phyloP scores from a whole-genome alignment of 305 asterid genomes.

The Fraxinus latifolia region DNA sequence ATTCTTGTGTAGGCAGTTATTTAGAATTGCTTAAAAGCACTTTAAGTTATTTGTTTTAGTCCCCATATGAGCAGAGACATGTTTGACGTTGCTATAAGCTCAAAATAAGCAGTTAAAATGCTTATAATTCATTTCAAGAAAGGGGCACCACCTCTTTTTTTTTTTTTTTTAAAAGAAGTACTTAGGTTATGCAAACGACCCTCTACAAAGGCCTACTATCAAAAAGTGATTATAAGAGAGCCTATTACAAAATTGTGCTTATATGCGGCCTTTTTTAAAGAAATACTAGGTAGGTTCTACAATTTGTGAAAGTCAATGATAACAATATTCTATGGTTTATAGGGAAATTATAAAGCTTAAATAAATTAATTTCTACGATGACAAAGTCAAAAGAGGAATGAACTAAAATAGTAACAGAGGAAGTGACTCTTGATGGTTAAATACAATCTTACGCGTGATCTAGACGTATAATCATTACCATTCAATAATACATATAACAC shows the following conservation, averaged over 20 bases:
- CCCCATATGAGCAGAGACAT: not conserved
- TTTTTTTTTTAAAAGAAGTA: not conserved
- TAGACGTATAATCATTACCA: not conserved
- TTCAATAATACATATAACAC: constrained; percentile 2
- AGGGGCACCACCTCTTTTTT: not conserved
- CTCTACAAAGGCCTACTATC: not conserved
- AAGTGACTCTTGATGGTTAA: not conserved
- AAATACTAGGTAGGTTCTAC: not conserved
- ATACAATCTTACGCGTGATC: not conserved
- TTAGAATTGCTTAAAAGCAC: not conserved
- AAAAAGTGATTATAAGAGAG: not conserved
- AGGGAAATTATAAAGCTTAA: not conserved
- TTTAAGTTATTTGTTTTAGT: not conserved
- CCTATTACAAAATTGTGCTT: not conserved
- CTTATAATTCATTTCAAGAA: not conserved
- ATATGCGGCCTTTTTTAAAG: not conserved
- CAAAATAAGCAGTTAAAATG: constrained; percentile 5
- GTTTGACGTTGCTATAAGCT: constrained; percentile 7
- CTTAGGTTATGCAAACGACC: not conserved
- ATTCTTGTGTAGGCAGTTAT: not conserved
- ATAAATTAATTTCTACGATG: not conserved
- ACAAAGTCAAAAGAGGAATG: not conserved
- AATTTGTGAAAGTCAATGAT: constrained; percentile 9
- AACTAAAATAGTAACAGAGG: not conserved
- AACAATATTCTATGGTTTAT: not conserved